phyloP scores from a whole-genome alignment of 2,329 filamentous ascomycete genomes.

The Eurotiales sp. region DNA sequence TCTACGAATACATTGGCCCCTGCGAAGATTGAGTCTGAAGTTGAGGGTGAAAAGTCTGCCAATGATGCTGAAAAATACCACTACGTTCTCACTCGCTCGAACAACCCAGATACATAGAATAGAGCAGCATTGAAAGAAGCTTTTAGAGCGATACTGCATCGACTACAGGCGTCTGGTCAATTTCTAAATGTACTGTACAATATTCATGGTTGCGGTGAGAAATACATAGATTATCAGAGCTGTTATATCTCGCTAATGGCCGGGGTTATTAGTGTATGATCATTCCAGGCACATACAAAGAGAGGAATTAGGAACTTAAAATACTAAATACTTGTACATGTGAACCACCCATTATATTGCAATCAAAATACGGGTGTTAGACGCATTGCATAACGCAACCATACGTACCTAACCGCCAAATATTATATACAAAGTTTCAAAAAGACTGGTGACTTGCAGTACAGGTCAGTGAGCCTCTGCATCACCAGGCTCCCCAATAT shows the following conservation, averaged over 20 bases:
- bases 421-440: neutral
- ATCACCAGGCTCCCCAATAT: conserved; percentile 13
- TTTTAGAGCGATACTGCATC: neutral
- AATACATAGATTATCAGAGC: neutral
- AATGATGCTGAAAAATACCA: conserved; percentile 12
- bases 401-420: neutral
- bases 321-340: too few relatives aligned
- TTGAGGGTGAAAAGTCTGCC: neutral
- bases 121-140: too few relatives aligned
- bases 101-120: neutral
- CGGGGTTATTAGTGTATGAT: too few relatives aligned
- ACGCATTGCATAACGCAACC: too few relatives aligned
- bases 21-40: neutral
- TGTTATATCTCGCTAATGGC: too few relatives aligned
- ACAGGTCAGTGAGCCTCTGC: conserved; percentile 8
- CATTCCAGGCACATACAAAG: too few relatives aligned
- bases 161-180: too few relatives aligned
- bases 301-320: too few relatives aligned
- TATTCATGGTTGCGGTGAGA: neutral
- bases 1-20: conserved; percentile 7
- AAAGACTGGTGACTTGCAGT: neutral
- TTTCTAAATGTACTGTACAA: too few relatives aligned
- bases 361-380: neutral
- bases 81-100: conserved; percentile 3
- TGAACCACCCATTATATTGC: neutral